These are phyloP conservation scores for Gossypium aridum DNA, from an alignment of 441 rosid species.

Conservation along the genomic window DNA sequence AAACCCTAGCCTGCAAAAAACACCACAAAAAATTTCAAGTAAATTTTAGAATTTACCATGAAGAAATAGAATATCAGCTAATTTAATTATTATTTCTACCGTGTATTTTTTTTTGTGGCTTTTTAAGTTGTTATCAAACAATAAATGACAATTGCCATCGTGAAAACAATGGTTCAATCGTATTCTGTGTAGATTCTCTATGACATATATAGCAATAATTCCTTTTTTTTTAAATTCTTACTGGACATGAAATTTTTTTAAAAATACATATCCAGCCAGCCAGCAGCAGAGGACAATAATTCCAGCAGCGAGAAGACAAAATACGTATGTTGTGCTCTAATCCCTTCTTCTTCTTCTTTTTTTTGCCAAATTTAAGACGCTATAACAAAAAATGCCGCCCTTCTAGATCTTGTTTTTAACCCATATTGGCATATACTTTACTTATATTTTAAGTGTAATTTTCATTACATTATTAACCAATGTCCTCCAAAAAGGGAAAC, in stretches of 20 bases:
- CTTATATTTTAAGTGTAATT: neutral
- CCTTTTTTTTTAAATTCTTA: neutral
- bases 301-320: neutral
- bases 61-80: neutral
- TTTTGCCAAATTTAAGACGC: neutral
- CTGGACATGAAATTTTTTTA: neutral
- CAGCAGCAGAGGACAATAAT: constrained; percentile 11
- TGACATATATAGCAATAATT: neutral
- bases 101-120: too few species aligned
- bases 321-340: neutral
- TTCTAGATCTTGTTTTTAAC: neutral
- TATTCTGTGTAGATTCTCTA: constrained; percentile 4
- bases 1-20: constrained; percentile 69
- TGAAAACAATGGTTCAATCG: neutral
- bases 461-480: neutral
- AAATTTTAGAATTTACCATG: neutral
- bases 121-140: neutral
- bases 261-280: neutral
- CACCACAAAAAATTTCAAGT: neutral
- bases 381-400: neutral
- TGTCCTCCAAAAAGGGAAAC: neutral
- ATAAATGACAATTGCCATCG: neutral
- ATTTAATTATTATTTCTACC: neutral
- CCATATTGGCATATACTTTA: neutral
- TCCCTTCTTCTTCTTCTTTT: too few species aligned